Conservation (phyloP, 2,329 filamentous ascomycete genomes). For the Aspergillus persii region DNA sequence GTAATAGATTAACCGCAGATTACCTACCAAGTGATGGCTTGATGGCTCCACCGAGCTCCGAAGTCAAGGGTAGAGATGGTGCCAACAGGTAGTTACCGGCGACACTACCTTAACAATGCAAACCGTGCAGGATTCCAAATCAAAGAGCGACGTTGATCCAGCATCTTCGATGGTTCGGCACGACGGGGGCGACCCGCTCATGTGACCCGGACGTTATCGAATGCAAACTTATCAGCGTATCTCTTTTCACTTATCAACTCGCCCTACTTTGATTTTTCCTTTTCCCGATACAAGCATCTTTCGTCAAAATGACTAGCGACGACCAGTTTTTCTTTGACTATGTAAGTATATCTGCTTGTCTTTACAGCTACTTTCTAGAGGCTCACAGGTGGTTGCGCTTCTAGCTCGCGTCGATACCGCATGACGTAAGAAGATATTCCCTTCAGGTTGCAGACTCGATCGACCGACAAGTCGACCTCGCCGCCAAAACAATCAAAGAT, state of each 20-base stretch:
- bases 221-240: slow-evolving; percentile 8
- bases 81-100: background rate
- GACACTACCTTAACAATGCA: background rate
- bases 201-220: slow-evolving; percentile 13
- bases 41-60: background rate
- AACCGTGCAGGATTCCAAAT: too few species aligned
- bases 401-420: slow-evolving; percentile 57
- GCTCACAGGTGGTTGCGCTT: slow-evolving; percentile 10
- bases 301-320: slow-evolving; percentile 69
- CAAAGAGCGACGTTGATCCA: background rate
- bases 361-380: background rate
- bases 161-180: background rate
- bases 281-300: background rate
- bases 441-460: slow-evolving; percentile 73
- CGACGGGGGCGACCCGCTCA: slow-evolving; percentile 10
- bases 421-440: slow-evolving; percentile 69
- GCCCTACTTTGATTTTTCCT: background rate
- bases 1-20: background rate
- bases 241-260: background rate
- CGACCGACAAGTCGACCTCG: slow-evolving; percentile 75
- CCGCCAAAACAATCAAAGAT: slow-evolving; percentile 69
- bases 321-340: slow-evolving; percentile 76
- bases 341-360: slow-evolving; percentile 51
- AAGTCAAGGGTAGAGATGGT: background rate
- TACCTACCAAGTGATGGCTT: background rate